These are phyloP conservation scores for Fusarium sp. DNA, from an alignment of 2,329 filamentous ascomycete genomes.

Conservation along the genomic window DNA sequence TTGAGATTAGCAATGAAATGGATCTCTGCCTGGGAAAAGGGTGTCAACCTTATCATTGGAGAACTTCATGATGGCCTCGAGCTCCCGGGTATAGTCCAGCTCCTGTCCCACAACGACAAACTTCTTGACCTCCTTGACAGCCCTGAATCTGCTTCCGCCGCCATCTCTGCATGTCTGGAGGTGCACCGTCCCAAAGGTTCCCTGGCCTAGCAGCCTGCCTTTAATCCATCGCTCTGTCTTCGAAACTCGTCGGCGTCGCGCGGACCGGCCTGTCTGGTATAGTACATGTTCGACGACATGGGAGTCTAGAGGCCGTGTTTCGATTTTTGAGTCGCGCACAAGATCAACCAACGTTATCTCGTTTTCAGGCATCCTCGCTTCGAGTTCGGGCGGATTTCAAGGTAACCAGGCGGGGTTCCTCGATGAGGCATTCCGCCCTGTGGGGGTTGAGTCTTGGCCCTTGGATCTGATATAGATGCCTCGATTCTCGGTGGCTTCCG, in stretches of 20 bases:
- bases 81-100: not conserved
- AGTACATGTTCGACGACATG: not conserved
- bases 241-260: not conserved
- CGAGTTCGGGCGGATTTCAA: not conserved
- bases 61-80: not conserved
- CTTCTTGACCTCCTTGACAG: not conserved
- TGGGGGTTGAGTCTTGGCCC: not conserved
- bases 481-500: not conserved
- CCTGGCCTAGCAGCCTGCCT: not conserved
- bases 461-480: not conserved
- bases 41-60: not conserved
- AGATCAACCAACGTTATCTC: not conserved
- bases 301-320: not conserved
- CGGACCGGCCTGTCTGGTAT: not conserved
- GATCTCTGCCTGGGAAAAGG: not conserved
- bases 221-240: not conserved
- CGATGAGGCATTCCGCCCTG: not conserved
- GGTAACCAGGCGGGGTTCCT: not conserved
- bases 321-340: not conserved
- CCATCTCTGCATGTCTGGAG: not conserved
- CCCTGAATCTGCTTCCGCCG: not conserved
- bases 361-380: not conserved
- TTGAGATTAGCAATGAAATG: not conserved
- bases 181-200: not conserved
- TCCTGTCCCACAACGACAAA: not conserved